Evolutionary conservation across 108 stramenopile species (phyloP), one percentile per base, ranked within the genome.

Genomic region (Parietichytrium sp.): DNA sequence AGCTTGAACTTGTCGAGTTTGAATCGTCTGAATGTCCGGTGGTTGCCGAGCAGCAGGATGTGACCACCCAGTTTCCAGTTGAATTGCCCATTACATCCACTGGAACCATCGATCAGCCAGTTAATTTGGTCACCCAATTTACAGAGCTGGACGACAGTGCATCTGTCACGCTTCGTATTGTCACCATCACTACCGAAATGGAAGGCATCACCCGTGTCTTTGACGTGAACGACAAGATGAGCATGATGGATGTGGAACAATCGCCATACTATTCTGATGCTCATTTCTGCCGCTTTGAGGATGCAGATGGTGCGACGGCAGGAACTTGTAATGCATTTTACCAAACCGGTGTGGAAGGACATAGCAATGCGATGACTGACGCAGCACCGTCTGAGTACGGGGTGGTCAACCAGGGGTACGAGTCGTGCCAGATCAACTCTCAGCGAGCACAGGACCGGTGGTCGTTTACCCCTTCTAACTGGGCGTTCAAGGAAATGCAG

Each of bases 231-330:
- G 52, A 53, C 52, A 53, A 53, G 52, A 29, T 53, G 18, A 23
- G 29, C 8, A 27, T 23, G 52, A 53, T 53, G 52, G 20, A 7
- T 7, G 29, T 53, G 25, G 8, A 23, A 1, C 52, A 29, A 0
- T 29, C 29, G 25, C 52, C 52, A 0, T 53, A 29, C 27, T 53
- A 53, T n/a, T 7, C 52, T 7, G 52, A 53, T 29, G 52, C 52
- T 12, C 52, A 53, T 29, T 53, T 53, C 29, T 53, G 52, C 52
- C 52, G 52, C 52, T 53, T n/a, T n/a, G n/a, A n/a, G n/a, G n/a
- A n/a, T n/a, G n/a, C n/a, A n/a, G n/a, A 53, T 15, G 52, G 29
- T 15, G 52, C 27, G 52, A 23, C 52, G 8, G 6, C 12, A 29
- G 52, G 29, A 29, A 53, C 52, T 7, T 23, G 29, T 29, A 53